Conservation (phyloP, 805 yeast genomes). For the Kodamaea lidongshanica region DNA sequence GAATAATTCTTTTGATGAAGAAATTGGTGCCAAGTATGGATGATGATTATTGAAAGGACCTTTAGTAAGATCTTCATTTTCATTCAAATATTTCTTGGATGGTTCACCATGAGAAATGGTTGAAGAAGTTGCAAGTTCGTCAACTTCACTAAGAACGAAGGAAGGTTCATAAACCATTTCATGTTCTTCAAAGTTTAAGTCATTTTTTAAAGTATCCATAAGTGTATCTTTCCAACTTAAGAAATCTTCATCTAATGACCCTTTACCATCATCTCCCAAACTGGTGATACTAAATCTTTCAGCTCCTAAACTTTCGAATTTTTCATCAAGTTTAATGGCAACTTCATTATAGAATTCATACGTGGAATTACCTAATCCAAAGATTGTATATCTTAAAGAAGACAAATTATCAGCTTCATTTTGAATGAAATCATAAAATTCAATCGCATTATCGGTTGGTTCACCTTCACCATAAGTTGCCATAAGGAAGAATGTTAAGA, state of each 20-base stretch:
- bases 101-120: slow-evolving; percentile 72
- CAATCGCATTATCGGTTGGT: slow-evolving; percentile 90
- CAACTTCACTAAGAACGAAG: slow-evolving; percentile 36
- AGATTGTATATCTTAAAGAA: slow-evolving; percentile 62
- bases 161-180: slow-evolving; percentile 77
- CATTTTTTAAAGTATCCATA: slow-evolving; percentile 58
- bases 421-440: slow-evolving; percentile 65
- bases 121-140: slow-evolving; percentile 14
- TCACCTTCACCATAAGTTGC: slow-evolving; percentile 99
- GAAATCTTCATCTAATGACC: slow-evolving; percentile 92
- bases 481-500: slow-evolving; percentile 60
- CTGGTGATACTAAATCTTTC: slow-evolving; percentile 70
- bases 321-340: slow-evolving; percentile 54
- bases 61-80: slow-evolving; percentile 22
- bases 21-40: slow-evolving; percentile 74
- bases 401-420: slow-evolving; percentile 47
- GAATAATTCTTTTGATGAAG: slow-evolving; percentile 64
- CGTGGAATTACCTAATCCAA: slow-evolving; percentile 92
- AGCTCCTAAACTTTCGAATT: slow-evolving; percentile 62
- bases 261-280: slow-evolving; percentile 92
- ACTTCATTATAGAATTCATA: slow-evolving; percentile 88
- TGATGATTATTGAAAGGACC: slow-evolving; percentile 80
- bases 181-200: slow-evolving; percentile 67
- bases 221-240: slow-evolving; percentile 84
- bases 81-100: slow-evolving; percentile 38